phyloP scores from a whole-genome alignment of 352 stramenopile species.

The Phytophthora pinifolia region DNA sequence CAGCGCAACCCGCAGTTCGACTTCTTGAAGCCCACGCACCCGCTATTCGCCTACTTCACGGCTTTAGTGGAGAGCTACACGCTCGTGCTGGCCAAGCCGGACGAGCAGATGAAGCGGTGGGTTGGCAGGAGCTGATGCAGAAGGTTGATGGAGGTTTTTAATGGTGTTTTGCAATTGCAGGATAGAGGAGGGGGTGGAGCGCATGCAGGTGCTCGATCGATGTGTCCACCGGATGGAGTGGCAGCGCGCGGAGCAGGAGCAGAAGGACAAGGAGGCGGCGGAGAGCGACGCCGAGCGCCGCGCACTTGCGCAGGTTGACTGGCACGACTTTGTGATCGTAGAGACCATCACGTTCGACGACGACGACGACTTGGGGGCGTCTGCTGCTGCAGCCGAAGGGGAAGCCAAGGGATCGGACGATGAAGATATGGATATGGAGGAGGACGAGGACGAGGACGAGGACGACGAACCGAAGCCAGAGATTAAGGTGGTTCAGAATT shows the following conservation, averaged over 20 bases:
- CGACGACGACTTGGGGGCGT: slow-evolving; percentile 69
- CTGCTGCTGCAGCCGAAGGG: slow-evolving; percentile 23
- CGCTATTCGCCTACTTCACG: slow-evolving; percentile 98
- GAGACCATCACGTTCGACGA: slow-evolving; percentile 97
- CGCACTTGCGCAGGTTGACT: slow-evolving; percentile 93
- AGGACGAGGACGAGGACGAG: slow-evolving; percentile 69
- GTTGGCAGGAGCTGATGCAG: slow-evolving; percentile 5
- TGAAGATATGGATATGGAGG: slow-evolving; percentile 90
- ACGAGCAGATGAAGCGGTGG: slow-evolving; percentile 67
- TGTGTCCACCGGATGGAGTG: slow-evolving; percentile 87
- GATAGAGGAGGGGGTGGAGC: slow-evolving; percentile 73
- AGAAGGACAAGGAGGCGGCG: slow-evolving; percentile 66
- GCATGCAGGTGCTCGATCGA: slow-evolving; percentile 85
- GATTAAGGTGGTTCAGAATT: slow-evolving; percentile 86
- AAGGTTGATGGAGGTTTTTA: background rate
- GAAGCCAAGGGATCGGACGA: slow-evolving; percentile 67
- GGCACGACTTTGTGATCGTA: slow-evolving; percentile 99
- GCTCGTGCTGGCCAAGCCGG: slow-evolving; percentile 79
- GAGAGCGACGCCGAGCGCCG: slow-evolving; percentile 76
- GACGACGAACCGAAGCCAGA: slow-evolving; percentile 55
- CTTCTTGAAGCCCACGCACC: slow-evolving; percentile 97
- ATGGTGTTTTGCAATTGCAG: slow-evolving; percentile 14
- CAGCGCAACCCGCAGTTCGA: slow-evolving; percentile 97
- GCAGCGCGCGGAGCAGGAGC: slow-evolving; percentile 72
- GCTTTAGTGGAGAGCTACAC: slow-evolving; percentile 97